Evolutionary conservation across 257 asterid genomes (phyloP), one percentile per base, ranked within the genome.

Genomic region (Oldenlandia corymbosa): DNA sequence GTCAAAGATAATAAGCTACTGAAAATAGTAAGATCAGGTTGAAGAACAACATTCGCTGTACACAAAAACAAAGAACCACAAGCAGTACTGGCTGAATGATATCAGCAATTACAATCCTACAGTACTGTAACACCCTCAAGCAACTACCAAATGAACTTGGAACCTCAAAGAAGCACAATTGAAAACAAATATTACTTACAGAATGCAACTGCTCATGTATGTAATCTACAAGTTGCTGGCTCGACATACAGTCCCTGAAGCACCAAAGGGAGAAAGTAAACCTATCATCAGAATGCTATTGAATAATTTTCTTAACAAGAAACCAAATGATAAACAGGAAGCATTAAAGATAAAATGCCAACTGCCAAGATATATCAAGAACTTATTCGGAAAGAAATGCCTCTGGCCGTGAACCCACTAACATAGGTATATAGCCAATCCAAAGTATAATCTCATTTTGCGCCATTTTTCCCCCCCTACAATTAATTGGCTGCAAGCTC

Each of bases 241-340:
- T 91, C 24, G 98, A 88, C 98, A 91, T 84, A 78, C 98, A 91
- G 76, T 91, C 98, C 98, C 98, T 91, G 81, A 39, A 28, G n/a
- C 58, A 59, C 41, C 47, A 8, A 20, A 26, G 37, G 63, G 49
- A n/a, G 26, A 55, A 43, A 14, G 36, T n/a, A 52, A 55, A 0
- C 10, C 58, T 7, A 24, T 69, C 41, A 11, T 0, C 24, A 49
- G 34, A 37, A 21, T 10, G n/a, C 7, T 12, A 23, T 9, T 52
- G 20, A 26, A 16, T 50, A 7, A 12, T 10, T 20, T 9, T 12
- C 8, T 51, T 36, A 23, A n/a, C 48, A 59, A 34, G 3, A 58
- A 10, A 10, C 5, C 17, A 23, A 26, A 51, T 26, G 36, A 7
- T 60, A 13, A 42, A 42, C 13, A 45, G 2, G 5, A 42, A 12